phyloP scores from a whole-genome alignment of 2,329 filamentous ascomycete species.

The Mycosphaerelloides madeirae region DNA sequence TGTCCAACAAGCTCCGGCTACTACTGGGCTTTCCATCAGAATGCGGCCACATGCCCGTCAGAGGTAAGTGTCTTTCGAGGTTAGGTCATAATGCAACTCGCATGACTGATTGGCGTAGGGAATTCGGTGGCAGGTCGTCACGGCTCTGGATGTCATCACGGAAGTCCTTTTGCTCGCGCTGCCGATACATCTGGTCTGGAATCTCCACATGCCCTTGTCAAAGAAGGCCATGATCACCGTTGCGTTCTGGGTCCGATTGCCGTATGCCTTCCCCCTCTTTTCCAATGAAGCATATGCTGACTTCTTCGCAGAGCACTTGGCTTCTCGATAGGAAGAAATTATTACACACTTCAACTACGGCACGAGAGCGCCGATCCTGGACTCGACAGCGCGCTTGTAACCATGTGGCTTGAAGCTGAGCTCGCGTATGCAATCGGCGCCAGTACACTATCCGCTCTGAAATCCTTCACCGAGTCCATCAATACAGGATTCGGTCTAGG shows the following conservation, averaged over 20 bases:
- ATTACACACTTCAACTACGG: slow-evolving; percentile 29
- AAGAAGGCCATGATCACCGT: slow-evolving; percentile 33
- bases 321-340: slow-evolving; percentile 34
- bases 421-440: slow-evolving; percentile 40
- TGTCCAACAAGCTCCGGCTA: slow-evolving; percentile 25
- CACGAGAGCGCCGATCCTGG: slow-evolving; percentile 28
- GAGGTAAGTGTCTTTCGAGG: slow-evolving; percentile 18
- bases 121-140: slow-evolving; percentile 36
- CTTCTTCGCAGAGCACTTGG: slow-evolving; percentile 27
- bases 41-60: slow-evolving; percentile 22
- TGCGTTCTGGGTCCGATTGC: slow-evolving; percentile 36
- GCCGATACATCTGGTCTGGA: slow-evolving; percentile 34
- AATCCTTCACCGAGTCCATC: slow-evolving; percentile 39
- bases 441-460: slow-evolving; percentile 40
- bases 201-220: slow-evolving; percentile 34
- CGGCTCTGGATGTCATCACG: slow-evolving; percentile 37
- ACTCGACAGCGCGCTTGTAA: slow-evolving; percentile 30
- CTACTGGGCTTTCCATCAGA: slow-evolving; percentile 28
- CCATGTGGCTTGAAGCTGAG: slow-evolving; percentile 36
- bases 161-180: slow-evolving; percentile 31
- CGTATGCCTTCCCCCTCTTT: slow-evolving; percentile 22
- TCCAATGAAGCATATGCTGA: not conserved
- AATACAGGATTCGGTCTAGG: slow-evolving; percentile 37
- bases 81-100: too few relatives aligned
- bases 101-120: slow-evolving; percentile 15